Percentiles rank a stretch among this genome's conserved stretches.
Conservation (phyloP, 371 early-diverging fungal species). For the Mortierella sp. region DNA sequence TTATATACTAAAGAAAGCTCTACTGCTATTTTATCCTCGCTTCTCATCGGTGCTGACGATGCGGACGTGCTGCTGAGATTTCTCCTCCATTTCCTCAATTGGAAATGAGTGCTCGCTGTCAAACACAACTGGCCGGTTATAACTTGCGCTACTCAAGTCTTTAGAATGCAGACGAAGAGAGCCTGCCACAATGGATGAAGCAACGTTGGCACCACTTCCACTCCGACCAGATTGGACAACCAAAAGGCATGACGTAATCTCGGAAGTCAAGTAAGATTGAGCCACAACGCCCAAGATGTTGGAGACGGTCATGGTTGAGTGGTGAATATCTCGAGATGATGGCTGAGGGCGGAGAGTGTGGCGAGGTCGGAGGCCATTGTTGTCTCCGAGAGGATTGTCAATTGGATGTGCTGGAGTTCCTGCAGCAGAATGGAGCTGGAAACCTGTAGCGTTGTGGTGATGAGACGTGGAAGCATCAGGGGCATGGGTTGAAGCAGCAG, state of each 20-base stretch:
- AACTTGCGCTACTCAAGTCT: slow-evolving; percentile 15
- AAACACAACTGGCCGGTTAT: slow-evolving; percentile 11
- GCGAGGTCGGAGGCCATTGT: slow-evolving; percentile 24
- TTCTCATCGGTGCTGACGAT: slow-evolving; percentile 6
- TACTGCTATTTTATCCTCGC: background rate
- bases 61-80: background rate
- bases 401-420: slow-evolving; percentile 20
- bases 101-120: slow-evolving; percentile 16
- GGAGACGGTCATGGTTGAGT: slow-evolving; percentile 38
- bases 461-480: background rate
- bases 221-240: slow-evolving; percentile 47
- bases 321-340: slow-evolving; percentile 48
- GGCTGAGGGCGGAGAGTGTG: slow-evolving; percentile 39
- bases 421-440: slow-evolving; percentile 11
- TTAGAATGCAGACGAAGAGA: slow-evolving; percentile 17
- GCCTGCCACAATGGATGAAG: slow-evolving; percentile 18
- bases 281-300: slow-evolving; percentile 36
- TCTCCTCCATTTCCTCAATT: slow-evolving; percentile 1
- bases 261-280: slow-evolving; percentile 32
- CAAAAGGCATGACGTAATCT: slow-evolving; percentile 29
- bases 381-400: slow-evolving; percentile 24
- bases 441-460: background rate
- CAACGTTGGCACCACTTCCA: slow-evolving; percentile 3
- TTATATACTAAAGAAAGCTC: background rate
- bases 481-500: slow-evolving; percentile 16